Conservation (phyloP, 2,329 filamentous ascomycete species). For the Seiridium cupressi region DNA sequence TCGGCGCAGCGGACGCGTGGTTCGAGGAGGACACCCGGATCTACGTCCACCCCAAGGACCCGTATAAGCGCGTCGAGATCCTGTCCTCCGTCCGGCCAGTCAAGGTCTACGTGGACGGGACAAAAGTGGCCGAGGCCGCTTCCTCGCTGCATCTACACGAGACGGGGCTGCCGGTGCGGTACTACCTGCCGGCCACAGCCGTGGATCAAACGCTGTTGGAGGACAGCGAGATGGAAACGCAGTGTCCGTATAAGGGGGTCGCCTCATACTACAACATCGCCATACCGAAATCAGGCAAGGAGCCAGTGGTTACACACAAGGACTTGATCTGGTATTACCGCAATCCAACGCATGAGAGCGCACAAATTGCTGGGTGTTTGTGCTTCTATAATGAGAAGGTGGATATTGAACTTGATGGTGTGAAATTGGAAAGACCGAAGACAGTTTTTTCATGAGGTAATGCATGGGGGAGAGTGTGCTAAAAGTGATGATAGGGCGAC, state of each 20-base stretch:
- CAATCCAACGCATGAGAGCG: conserved; percentile 55
- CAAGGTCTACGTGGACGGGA: conserved; percentile 33
- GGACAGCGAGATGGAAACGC: conserved; percentile 50
- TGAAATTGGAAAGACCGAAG: conserved; percentile 28
- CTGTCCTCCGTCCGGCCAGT: conserved; percentile 53
- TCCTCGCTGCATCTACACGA: conserved; percentile 56
- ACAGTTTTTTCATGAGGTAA: conserved; percentile 17
- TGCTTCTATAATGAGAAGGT: conserved; percentile 72
- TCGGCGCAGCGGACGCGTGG: conserved; percentile 27
- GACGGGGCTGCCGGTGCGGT: conserved; percentile 56
- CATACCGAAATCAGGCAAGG: conserved; percentile 20
- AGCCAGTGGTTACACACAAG: conserved; percentile 18
- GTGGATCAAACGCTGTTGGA: conserved; percentile 44
- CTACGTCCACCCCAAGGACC: conserved; percentile 64
- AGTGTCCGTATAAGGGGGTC: conserved; percentile 67
- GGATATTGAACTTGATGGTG: conserved; percentile 57
- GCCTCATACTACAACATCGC: conserved; percentile 63
- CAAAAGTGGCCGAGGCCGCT: conserved; percentile 45
- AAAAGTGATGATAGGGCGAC: not conserved
- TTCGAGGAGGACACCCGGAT: conserved; percentile 60
- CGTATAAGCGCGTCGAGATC: conserved; percentile 64
- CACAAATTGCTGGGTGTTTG: conserved; percentile 50
- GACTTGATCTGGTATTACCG: conserved; percentile 64
- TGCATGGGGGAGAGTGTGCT: not conserved
- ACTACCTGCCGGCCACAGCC: conserved; percentile 55